A percentile compares a stretch with the other conserved stretches of the same genome.
phyloP scores from a whole-genome alignment of 1,284 basidiomycete species.

The Takashimella tepidaria region DNA sequence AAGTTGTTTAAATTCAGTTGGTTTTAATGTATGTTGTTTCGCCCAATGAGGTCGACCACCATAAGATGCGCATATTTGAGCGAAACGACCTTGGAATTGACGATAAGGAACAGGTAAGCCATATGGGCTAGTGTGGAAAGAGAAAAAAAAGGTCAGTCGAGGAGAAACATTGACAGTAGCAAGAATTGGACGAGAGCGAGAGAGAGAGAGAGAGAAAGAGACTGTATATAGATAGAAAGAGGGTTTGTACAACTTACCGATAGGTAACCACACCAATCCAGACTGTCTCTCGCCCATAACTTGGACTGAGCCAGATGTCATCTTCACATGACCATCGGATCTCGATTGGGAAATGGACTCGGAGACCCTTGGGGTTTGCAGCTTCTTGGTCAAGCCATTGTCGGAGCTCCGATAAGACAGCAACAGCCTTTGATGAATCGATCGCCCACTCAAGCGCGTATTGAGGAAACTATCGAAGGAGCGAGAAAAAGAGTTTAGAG shows the following conservation, averaged over 20 bases:
- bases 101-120: conserved; percentile 82
- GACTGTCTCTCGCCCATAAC: conserved; percentile 70
- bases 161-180: too few relatives aligned
- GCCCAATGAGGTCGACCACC: conserved; percentile 95
- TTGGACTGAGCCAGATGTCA: conserved; percentile 90
- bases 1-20: conserved; percentile 59
- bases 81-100: conserved; percentile 72
- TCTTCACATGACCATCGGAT: conserved; percentile 83
- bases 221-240: background rate
- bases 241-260: conserved; percentile 57
- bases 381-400: conserved; percentile 70
- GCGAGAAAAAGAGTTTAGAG: too few relatives aligned
- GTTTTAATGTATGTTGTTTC: conserved; percentile 76
- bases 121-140: conserved; percentile 65
- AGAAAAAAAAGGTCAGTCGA: too few relatives aligned
- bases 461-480: conserved; percentile 72
- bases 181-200: conserved; percentile 2
- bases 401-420: conserved; percentile 68
- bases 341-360: conserved; percentile 90
- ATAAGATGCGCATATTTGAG: conserved; percentile 65
- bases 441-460: conserved; percentile 92
- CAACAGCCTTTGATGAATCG: conserved; percentile 48
- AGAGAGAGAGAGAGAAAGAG: background rate
- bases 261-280: conserved; percentile 97
- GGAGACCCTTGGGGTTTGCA: conserved; percentile 62